Evolutionary conservation across 257 asterid species (phyloP), one percentile per base, ranked within the genome.

Genomic region (Solanum etuberosum): DNA sequence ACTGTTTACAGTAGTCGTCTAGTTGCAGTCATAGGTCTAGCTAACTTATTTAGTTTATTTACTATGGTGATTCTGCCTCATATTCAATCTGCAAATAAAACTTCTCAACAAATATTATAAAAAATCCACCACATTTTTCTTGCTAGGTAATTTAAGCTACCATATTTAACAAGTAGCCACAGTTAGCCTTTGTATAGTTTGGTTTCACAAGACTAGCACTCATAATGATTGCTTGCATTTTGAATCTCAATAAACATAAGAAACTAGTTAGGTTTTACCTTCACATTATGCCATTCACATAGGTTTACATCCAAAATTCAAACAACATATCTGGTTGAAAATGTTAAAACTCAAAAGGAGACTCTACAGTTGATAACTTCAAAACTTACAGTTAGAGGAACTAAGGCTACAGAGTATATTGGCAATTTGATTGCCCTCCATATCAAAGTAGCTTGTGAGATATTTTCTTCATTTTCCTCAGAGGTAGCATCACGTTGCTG

Each of bases 341-440:
- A 73, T 23, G 48, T 31, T 34, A 65, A 29, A 35, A 23, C 42
- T 35, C 82, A 87, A 57, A 32, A 27, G 68, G 12, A 81, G 31
- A 16, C 68, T 78, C 65, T 8, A 46, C 5, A 1, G 16, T 43
- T 27, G 25, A 27, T 78, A 46, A 46, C 65, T 29, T 81, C 18
- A 48, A 43, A 12, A 93, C 99, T 91, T 86, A 96, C 99, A 8
- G 94, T 86, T 67, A 96, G 90, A 42, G 99, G 99, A 86, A 96
- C 90, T 86, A 95, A 86, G 31, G 99, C 98, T 29, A 92, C 93
- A 1, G 93, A 89, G 59, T 92, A 93, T 87, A 92, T 95, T 11
- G 99, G 99, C 76, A 96, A 88, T 86, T 96, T 96, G 89, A 93
- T 89, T 72, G 99, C 98, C 90, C 98, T 93, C 98, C 99, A 93